Percentiles rank a stretch among this genome's conserved stretches.
Conservation (phyloP, 441 rosid genomes). For the Brassica hybrid region DNA sequence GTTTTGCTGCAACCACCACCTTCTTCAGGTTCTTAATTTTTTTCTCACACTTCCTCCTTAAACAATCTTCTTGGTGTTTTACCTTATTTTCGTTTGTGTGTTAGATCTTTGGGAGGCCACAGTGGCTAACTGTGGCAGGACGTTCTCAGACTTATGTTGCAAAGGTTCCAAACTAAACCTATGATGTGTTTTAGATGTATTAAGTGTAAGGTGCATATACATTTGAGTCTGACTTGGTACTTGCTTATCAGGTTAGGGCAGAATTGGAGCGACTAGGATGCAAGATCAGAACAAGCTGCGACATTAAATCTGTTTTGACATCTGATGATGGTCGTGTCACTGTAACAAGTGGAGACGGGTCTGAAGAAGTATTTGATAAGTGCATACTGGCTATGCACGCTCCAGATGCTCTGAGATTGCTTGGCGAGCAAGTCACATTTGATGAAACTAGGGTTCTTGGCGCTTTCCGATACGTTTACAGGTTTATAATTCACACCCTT, state of each 20-base stretch:
- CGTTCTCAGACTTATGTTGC: constrained; percentile 74
- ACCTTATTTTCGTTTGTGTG: neutral
- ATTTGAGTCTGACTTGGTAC: neutral
- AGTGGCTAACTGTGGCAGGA: constrained; percentile 76
- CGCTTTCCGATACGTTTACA: constrained; percentile 80
- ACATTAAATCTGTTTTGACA: constrained; percentile 58
- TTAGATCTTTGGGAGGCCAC: constrained; percentile 87
- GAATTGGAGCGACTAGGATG: constrained; percentile 71
- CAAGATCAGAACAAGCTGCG: constrained; percentile 60
- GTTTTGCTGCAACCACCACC: constrained; percentile 88
- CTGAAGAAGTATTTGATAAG: constrained; percentile 50
- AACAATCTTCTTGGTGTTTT: neutral
- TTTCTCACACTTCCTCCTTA: neutral
- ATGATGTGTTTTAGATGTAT: too few relatives aligned
- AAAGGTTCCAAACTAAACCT: constrained; percentile 67
- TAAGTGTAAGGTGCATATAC: neutral
- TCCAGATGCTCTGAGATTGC: constrained; percentile 72
- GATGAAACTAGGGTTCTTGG: constrained; percentile 84
- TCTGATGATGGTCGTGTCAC: constrained; percentile 48
- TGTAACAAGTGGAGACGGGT: constrained; percentile 56
- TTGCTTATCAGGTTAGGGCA: constrained; percentile 57
- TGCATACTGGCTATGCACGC: constrained; percentile 77
- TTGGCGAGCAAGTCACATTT: constrained; percentile 71
- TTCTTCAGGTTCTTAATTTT: constrained; percentile 66
- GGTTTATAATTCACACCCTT: constrained; percentile 47